Conservation (phyloP, 495 filamentous ascomycete genomes). For the Podospora appendiculata region DNA sequence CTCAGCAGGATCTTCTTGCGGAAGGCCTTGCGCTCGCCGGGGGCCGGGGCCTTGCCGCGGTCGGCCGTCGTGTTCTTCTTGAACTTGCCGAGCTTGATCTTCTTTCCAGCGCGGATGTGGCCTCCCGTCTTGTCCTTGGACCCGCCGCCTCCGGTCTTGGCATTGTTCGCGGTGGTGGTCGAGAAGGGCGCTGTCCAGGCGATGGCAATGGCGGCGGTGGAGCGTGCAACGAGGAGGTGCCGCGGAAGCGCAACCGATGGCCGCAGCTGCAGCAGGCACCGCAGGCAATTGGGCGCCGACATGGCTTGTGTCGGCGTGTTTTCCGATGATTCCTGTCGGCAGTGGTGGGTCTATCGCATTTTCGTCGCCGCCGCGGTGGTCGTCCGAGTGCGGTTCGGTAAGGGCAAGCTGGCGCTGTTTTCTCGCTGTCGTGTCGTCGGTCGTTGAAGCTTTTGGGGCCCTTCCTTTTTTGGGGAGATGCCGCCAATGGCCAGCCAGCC, state of each 20-base stretch:
- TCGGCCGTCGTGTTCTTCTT: conserved; percentile 44
- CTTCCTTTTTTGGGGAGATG: not conserved
- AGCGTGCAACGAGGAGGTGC: not conserved
- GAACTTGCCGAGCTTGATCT: conserved; percentile 37
- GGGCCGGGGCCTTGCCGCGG: conserved; percentile 44
- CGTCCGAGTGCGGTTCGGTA: too few relatives aligned
- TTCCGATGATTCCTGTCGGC: conserved; percentile 5
- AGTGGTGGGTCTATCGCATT: conserved; percentile 18
- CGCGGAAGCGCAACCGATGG: conserved; percentile 34
- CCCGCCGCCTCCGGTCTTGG: too few relatives aligned
- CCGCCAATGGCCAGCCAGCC: not conserved
- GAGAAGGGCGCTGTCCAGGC: conserved; percentile 21
- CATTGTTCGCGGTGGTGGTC: conserved; percentile 11
- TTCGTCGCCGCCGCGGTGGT: conserved; percentile 5
- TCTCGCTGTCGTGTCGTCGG: not conserved
- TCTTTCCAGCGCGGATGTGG: conserved; percentile 27
- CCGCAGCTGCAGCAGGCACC: conserved; percentile 44
- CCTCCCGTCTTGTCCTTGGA: conserved; percentile 15
- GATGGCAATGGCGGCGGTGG: not conserved
- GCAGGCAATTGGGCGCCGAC: conserved; percentile 61
- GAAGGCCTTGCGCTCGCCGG: conserved; percentile 78
- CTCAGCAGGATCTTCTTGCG: conserved; percentile 84
- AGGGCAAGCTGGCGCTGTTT: too few relatives aligned
- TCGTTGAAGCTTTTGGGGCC: not conserved
- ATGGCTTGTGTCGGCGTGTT: conserved; percentile 37